Conservation (phyloP, 176 grass and related monocot genomes). For the Avena insularis region DNA sequence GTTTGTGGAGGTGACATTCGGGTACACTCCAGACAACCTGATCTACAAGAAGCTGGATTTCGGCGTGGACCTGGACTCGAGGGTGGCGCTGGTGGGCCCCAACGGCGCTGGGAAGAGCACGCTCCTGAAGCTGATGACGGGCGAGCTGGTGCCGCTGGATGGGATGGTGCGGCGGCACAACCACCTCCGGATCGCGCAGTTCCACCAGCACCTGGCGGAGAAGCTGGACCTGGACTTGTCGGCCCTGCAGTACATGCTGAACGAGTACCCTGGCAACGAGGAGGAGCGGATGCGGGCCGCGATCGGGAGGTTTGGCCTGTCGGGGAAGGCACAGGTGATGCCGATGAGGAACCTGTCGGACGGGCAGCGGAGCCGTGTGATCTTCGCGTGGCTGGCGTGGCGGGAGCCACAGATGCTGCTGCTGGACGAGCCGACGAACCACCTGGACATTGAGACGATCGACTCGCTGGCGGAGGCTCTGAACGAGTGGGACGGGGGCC, state of each 20-base stretch:
- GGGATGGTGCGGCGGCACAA: slow-evolving; percentile 97
- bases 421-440: slow-evolving; percentile 91
- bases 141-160: slow-evolving; percentile 67
- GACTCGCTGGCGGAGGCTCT: slow-evolving; percentile 90
- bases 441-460: slow-evolving; percentile 90
- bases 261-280: slow-evolving; percentile 87
- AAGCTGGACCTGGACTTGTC: slow-evolving; percentile 86
- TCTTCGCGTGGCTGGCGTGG: slow-evolving; percentile 90
- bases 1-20: slow-evolving; percentile 90
- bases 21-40: slow-evolving; percentile 77
- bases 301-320: slow-evolving; percentile 73
- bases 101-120: slow-evolving; percentile 96
- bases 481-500: slow-evolving; percentile 88
- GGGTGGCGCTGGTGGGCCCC: slow-evolving; percentile 81
- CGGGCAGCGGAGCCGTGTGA: slow-evolving; percentile 79
- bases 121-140: slow-evolving; percentile 92
- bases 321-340: slow-evolving; percentile 93
- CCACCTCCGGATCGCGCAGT: slow-evolving; percentile 86
- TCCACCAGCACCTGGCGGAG: slow-evolving; percentile 86
- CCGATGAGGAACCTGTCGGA: slow-evolving; percentile 93
- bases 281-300: slow-evolving; percentile 91
- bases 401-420: slow-evolving; percentile 75
- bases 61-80: slow-evolving; percentile 91
- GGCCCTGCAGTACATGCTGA: slow-evolving; percentile 81
- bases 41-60: slow-evolving; percentile 92